Base-by-base conservation (phyloP, 192 early-diverging fungal genomes). In the Kappamyces sp. region DNA sequence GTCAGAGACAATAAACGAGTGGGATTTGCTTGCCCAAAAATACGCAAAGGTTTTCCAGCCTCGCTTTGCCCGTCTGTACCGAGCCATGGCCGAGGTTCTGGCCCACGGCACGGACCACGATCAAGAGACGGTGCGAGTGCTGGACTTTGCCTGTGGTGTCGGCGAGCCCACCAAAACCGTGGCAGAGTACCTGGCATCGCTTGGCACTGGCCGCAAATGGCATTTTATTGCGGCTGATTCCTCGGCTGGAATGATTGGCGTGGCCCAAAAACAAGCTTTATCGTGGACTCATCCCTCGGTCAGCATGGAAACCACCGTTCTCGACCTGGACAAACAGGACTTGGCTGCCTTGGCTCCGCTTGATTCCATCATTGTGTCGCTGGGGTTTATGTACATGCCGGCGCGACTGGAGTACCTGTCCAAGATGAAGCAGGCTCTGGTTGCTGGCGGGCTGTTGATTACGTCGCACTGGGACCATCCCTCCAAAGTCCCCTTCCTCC, bases 1-100 rank as follows among this genome's bases (percentile, higher is more conserved):
- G 23, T 23, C 23, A 23, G 23, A 23, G 23, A 23, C 23, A 35
- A 5, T 15, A 57, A 57, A 41, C 33, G 55, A 57, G 47, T 57
- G 55, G 55, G 55, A 57, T 40, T 32, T 57, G 0, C 31, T 57
- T 23, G 55, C 55, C 33, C 32, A 36, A 31, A 57, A 57, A n/a
- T 57, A 57, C 55, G 36, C 41, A 23, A 57, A 36, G 33, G 55
- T 57, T 3, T 57, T 57, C 34, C 55, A 35, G 7, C 55, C 55
- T 7, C 33, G 55, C 5, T 57, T 57, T 57, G 38, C 34, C 3
- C 55, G 41, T 3, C 32, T 57, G 1, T 57, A 57, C 38, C 31
- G 47, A 3, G 36, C 39, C 13, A 54, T 54, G 5, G 52, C 52
- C 12, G 7, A 33, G 5, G 9, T 54, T 4, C 12, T 23, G 23